These are phyloP conservation scores for Aspergillus aculeatus DNA, from an alignment of 2,329 filamentous ascomycete genomes.

Conservation along the genomic window DNA sequence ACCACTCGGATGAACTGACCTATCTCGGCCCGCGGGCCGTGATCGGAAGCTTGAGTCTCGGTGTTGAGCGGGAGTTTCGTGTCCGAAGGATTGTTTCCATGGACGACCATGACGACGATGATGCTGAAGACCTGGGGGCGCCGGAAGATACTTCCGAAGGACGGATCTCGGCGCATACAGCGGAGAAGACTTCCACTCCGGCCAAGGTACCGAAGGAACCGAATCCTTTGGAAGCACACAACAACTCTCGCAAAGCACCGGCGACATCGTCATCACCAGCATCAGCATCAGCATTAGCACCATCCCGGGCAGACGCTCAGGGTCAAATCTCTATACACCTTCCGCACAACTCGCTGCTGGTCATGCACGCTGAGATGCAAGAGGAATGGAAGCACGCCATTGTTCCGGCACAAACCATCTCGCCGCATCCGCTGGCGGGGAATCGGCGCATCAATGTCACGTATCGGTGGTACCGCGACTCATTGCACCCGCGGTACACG, in stretches of 20 bases:
- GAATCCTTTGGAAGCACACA: neutral
- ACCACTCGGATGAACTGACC: constrained; percentile 88
- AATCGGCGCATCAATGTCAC: constrained; percentile 89
- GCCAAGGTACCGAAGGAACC: neutral
- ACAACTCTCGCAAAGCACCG: neutral
- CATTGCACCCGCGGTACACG: constrained; percentile 73
- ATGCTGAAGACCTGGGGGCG: constrained; percentile 13
- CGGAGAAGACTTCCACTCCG: constrained; percentile 10
- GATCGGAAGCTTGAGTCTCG: constrained; percentile 86
- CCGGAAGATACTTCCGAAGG: constrained; percentile 32
- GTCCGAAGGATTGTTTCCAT: constrained; percentile 71
- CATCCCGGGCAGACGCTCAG: constrained; percentile 57
- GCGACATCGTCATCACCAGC: neutral
- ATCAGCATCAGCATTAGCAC: constrained; percentile 8
- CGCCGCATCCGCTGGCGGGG: constrained; percentile 78
- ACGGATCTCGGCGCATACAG: constrained; percentile 13
- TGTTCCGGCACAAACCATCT: constrained; percentile 69
- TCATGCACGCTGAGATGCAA: constrained; percentile 99
- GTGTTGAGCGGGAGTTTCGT: constrained; percentile 90
- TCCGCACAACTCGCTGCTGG: constrained; percentile 86
- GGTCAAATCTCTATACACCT: constrained; percentile 92
- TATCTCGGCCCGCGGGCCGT: constrained; percentile 86
- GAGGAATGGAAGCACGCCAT: constrained; percentile 95
- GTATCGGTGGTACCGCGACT: constrained; percentile 79
- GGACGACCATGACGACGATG: constrained; percentile 37